Evolutionary conservation across 148 eudicot genomes (phyloP), one percentile per base, ranked within the genome.

Genomic region (Silene uniflora): DNA sequence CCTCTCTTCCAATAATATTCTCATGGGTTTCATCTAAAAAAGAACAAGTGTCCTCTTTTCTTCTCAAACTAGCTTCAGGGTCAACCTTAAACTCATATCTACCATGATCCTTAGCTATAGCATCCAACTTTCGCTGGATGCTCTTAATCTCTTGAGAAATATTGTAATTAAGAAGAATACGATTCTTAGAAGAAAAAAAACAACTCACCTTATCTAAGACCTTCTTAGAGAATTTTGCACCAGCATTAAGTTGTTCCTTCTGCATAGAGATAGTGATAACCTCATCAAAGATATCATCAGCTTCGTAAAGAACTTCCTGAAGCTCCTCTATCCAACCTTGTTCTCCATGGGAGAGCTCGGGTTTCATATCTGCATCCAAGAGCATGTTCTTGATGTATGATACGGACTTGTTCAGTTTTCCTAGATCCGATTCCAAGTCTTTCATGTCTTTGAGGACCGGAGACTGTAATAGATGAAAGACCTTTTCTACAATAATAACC

Each of bases 1-100:
- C n/a, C n/a, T n/a, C n/a, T n/a, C n/a, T n/a, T n/a, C n/a, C n/a
- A n/a, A n/a, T n/a, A n/a, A n/a, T n/a, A n/a, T n/a, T n/a, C n/a
- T n/a, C n/a, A n/a, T n/a, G n/a, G n/a, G 2, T 10, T 44, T 27
- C 69, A 65, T 65, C 13, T 17, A 65, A 27, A 65, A 65, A 65
- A 2, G 69, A 65, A 65, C 69, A 65, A 2, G 69, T 65, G 0
- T 65, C 69, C 0, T 27, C 69, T 32, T 35, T 27, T 10, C 69
- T 65, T 17, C 13, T 65, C 39, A 4, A 11, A 2, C 44, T 65
- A 27, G 69, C 19, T 1, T 13, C 6, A 65, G 44, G 17, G 44
- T 65, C 69, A 65, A 65, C 69, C 22, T 62, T 62, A 65, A 65
- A 44, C 47, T 44, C 46, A 29, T 27, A 65, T 65, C 69, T 65